Evolutionary conservation across 495 filamentous ascomycete species (phyloP).

Genomic region (Xylaria scruposa): DNA sequence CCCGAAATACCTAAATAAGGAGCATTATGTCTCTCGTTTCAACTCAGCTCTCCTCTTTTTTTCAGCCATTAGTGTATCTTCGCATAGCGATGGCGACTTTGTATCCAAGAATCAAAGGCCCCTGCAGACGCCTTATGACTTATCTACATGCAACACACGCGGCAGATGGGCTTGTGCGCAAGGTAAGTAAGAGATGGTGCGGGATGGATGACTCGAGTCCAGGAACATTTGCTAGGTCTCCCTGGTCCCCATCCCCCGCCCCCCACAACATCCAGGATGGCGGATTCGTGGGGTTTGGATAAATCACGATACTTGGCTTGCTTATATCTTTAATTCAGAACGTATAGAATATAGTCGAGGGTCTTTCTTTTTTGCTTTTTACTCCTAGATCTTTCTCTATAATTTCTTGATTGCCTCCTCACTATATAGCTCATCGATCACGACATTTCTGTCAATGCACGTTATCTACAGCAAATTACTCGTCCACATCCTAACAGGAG

Average conservation of each 20-base stretch:
- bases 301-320: not conserved
- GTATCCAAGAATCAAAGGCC: not conserved
- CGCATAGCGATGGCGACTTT: conserved; percentile 15
- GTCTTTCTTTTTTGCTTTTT: conserved; percentile 9
- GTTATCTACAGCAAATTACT: conserved; percentile 3
- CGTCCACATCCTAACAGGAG: not conserved
- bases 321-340: not conserved
- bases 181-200: not conserved
- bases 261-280: conserved; percentile 19
- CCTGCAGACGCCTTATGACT: not conserved
- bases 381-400: not conserved
- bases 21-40: not conserved
- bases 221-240: conserved; percentile 11
- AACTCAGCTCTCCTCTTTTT: conserved; percentile 7
- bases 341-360: not conserved
- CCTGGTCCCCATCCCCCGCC: not conserved
- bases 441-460: not conserved
- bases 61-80: not conserved
- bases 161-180: conserved; percentile 12
- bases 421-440: not conserved
- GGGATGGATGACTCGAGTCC: conserved; percentile 17
- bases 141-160: not conserved
- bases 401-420: not conserved
- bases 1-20: not conserved
- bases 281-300: conserved; percentile 20